phyloP scores from a whole-genome alignment of 2,329 filamentous ascomycete genomes.

The Colletotrichum salicis region DNA sequence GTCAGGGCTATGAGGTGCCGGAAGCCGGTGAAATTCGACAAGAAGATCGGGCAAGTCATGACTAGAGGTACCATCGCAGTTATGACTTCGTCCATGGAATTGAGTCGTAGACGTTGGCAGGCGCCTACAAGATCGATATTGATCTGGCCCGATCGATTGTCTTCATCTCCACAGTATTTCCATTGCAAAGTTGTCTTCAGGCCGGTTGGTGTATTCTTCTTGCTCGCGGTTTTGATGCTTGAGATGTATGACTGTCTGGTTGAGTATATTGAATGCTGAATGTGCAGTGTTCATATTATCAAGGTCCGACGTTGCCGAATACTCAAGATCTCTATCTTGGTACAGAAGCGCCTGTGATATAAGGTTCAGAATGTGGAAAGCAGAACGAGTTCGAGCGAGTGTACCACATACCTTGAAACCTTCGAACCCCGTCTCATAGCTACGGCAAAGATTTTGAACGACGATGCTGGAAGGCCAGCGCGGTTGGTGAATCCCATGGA shows the following conservation, averaged over 20 bases:
- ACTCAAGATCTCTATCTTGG: conserved; percentile 34
- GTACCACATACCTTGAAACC: conserved; percentile 32
- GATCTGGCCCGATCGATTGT: neutral
- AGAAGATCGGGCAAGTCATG: conserved; percentile 27
- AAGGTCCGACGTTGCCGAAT: conserved; percentile 28
- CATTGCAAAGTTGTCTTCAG: neutral
- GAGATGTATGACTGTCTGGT: conserved; percentile 6
- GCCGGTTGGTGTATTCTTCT: neutral
- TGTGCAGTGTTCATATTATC: conserved; percentile 28
- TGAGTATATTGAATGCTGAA: conserved; percentile 25
- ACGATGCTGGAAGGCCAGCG: neutral
- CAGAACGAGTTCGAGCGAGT: neutral
- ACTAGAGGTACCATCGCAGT: conserved; percentile 36
- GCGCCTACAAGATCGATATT: neutral
- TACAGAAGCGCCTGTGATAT: conserved; percentile 25
- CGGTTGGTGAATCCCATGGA: conserved; percentile 5
- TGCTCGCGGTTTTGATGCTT: neutral
- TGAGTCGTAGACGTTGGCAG: neutral
- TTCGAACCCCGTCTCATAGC: conserved; percentile 36
- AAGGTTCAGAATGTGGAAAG: neutral
- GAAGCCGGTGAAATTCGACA: conserved; percentile 26
- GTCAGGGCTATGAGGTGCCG: conserved; percentile 27
- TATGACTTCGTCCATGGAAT: conserved; percentile 35
- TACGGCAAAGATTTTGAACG: conserved; percentile 35
- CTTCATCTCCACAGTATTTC: neutral